Base-by-base conservation (phyloP, 768 basidiomycete species). In the Hericium coralloides region DNA sequence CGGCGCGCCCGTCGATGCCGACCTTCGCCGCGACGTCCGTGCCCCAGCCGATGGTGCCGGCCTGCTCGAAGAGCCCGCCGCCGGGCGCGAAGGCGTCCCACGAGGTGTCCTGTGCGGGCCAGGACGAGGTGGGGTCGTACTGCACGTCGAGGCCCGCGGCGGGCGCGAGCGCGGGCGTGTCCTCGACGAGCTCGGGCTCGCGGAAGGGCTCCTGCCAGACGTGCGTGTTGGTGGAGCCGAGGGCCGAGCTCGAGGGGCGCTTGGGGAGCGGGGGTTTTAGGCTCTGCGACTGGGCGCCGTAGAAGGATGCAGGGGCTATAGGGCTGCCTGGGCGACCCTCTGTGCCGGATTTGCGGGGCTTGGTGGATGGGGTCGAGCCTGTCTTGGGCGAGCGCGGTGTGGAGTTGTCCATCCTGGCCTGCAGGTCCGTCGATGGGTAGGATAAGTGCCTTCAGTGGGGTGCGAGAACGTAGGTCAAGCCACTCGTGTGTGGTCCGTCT, bases 1-100 rank as follows among this genome's bases (percentile, higher is more conserved):
- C 73, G 53, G 76, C 74, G 49, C 88, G 74, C 7, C 83, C 86
- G 69, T 82, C 80, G 61, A 91, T 86, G 45, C 57, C 68, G 59
- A 68, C 67, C n/a, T 69, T 68, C 17, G 60, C 63, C 6, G 68
- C 58, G 8, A 69, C 45, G 3, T 58, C 57, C 5, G 48, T 38
- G 36, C n/a, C 49, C 57, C 61, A 60, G 20, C 54, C 60, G 49
- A 61, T 20, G 38, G 18, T 18, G 39, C 7, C 12, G 41, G 15
- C 38, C 48, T 22, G 37, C 31, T n/a, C 58, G 52, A 17, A 39
- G 37, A 52, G 1, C 39, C 10, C 39, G 55, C 54, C 59, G 55
- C 37, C 52, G 22, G 25, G 54, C 37, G 45, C 59, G 60, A 43
- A 49, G 58, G 8, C 39, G 26, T 31, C 26, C 26, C 26, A 31